Evolutionary conservation across 495 filamentous ascomycete species (phyloP), one percentile per base, ranked within the genome.

Genomic region (Trypethelium eluteriae): DNA sequence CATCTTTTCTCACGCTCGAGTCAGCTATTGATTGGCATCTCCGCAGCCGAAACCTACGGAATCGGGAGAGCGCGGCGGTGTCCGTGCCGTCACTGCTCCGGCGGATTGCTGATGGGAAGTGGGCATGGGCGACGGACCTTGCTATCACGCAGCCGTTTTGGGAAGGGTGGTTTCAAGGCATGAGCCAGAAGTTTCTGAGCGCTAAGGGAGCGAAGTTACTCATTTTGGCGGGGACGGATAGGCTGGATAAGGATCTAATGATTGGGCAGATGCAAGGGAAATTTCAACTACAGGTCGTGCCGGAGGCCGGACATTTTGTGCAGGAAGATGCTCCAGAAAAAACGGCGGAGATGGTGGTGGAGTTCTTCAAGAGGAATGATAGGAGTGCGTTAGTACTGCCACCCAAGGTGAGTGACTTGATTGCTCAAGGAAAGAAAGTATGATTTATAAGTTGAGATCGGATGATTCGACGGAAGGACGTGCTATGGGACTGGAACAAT

Each of bases 221-320:
- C 36, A 77, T 99, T 38, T 83, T 99, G 16, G 95, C 94, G 5
- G 94, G 94, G 5, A 98, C 94, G 14, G 94, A 99, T 77, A 82
- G 95, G 64, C 76, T 99, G 62, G 94, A 98, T 74, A 95, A 89
- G 72, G 94, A 98, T 71, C 76, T 98, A 69, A 96, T 93, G 78
- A 98, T 98, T 74, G 94, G 92, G 16, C 94, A 98, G 77, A 96
- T 96, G 92, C 92, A 96, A 83, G 92, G 92, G 88, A 97, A 97
- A 80, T 99, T 97, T 74, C 92, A 96, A 65, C 81, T 99, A 18
- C 88, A 96, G 64, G 93, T 99, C 18, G 87, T 98, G 67, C 95
- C 95, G 0, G 90, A 96, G 76, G 92, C 93, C 5, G 94, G 94
- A 0, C 94, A 98, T 76, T 98, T 97, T 71, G 84, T 99, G 62